These are phyloP conservation scores for Suhomyces bribrorum DNA, from an alignment of 1,139 yeast species.

Conservation along the genomic window DNA sequence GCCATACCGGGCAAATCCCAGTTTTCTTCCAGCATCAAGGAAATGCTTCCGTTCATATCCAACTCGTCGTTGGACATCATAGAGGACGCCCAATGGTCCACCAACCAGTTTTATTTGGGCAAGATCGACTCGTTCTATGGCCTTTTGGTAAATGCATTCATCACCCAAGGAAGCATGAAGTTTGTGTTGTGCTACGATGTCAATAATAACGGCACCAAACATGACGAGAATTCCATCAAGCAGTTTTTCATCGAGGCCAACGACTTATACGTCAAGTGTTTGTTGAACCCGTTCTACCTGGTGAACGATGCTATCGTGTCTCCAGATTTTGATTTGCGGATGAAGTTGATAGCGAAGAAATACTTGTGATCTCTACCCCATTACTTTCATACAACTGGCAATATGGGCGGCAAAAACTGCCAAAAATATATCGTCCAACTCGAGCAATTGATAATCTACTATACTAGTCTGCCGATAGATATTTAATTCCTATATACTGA, in stretches of 20 bases:
- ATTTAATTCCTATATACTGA: no score
- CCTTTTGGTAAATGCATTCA: slow-evolving; percentile 72
- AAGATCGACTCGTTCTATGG: slow-evolving; percentile 87
- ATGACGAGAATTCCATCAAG: slow-evolving; percentile 73
- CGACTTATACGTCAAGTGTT: slow-evolving; percentile 82
- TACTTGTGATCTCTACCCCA: slow-evolving; percentile 54
- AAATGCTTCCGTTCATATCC: slow-evolving; percentile 82
- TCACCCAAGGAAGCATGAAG: slow-evolving; percentile 87
- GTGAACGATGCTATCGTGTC: slow-evolving; percentile 74
- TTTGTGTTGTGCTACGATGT: slow-evolving; percentile 75
- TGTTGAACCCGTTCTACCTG: slow-evolving; percentile 83
- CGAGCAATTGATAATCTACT: no score
- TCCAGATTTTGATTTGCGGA: slow-evolving; percentile 73
- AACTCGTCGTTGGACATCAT: slow-evolving; percentile 87
- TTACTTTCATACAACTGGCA: no score
- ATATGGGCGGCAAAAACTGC: no score
- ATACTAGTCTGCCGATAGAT: no score
- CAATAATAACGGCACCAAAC: slow-evolving; percentile 18
- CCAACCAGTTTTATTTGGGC: slow-evolving; percentile 65
- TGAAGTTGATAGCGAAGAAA: slow-evolving; percentile 72
- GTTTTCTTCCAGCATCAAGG: slow-evolving; percentile 72
- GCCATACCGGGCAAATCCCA: slow-evolving; percentile 58
- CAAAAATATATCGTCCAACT: no score
- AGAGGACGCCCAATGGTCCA: slow-evolving; percentile 85
- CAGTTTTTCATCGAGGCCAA: slow-evolving; percentile 84